Conservation (phyloP, 345 rosid genomes). For the Zanthoxylum bungeanum region DNA sequence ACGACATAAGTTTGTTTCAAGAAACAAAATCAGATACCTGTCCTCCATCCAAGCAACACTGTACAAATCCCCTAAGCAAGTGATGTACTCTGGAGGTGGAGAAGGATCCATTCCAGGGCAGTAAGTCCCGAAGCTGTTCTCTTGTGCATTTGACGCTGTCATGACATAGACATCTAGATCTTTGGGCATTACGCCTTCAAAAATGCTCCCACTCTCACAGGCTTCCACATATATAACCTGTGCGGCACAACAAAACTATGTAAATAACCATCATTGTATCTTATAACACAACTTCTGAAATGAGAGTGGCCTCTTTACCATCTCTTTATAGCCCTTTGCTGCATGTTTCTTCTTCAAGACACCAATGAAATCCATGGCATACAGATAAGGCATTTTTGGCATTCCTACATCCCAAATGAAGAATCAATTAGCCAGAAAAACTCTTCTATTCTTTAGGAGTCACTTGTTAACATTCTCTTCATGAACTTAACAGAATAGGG, state of each 20-base stretch:
- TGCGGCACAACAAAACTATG: not conserved
- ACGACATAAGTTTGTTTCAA: no score
- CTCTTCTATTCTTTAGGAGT: not conserved
- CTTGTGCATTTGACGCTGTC: slow-evolving; percentile 93
- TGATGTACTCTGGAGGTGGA: slow-evolving; percentile 75
- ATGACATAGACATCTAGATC: slow-evolving; percentile 74
- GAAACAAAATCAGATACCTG: no score
- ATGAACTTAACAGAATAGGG: no score
- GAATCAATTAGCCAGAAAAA: not conserved
- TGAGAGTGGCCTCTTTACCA: slow-evolving; percentile 41
- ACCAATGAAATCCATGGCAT: slow-evolving; percentile 78
- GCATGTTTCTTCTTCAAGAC: slow-evolving; percentile 86
- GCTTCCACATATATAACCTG: slow-evolving; percentile 90
- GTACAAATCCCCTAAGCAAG: slow-evolving; percentile 90
- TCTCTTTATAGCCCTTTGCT: slow-evolving; percentile 62
- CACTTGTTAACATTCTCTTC: not conserved
- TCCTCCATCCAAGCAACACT: slow-evolving; percentile 99
- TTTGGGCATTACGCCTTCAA: slow-evolving; percentile 83
- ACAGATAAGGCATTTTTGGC: slow-evolving; percentile 76
- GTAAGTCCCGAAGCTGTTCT: slow-evolving; percentile 84
- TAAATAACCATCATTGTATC: not conserved
- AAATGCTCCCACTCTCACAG: slow-evolving; percentile 93
- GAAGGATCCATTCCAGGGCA: slow-evolving; percentile 88
- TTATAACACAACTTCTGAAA: not conserved
- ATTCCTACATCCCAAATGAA: slow-evolving; percentile 48